Evolutionary conservation across 2,329 filamentous ascomycete species (phyloP), one percentile per base, ranked within the genome.

Genomic region (Fusarium abutilonis): DNA sequence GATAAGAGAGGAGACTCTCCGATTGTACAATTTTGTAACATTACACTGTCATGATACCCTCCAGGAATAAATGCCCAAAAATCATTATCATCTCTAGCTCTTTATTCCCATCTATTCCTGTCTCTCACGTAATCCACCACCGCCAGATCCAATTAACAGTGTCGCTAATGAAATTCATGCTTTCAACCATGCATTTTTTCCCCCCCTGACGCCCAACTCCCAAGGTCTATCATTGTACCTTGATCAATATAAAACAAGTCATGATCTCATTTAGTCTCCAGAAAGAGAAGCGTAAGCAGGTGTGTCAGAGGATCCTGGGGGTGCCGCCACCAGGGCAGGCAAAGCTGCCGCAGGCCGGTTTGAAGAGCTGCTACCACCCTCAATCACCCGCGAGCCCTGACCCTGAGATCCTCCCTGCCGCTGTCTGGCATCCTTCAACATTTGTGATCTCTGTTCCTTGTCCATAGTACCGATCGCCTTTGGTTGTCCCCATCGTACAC

Each of bases 381-480:
- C 70, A 59, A 75, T 66, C 34, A 75, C 64, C 8, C 57, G 41
- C 23, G 51, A 43, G 5, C 60, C 52, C 26, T 66, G 68, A 6
- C 56, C 58, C 36, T 60, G 60, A 19, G 63, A 31, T 14, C 39
- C 38, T 26, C 46, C 68, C 54, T 75, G 70, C 75, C 80, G 60
- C 76, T 78, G 52, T 75, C 80, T 40, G 74, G 82, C 94, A 70
- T 96, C 92, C 32, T 88, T 86, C 19, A 93, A 87, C 80, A 96
- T 92, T 71, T 90, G 86, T 66, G 89, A 83, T 39, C 94, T 85
- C 74, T 96, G 86, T 51, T 97, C 93, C 60, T 89, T 89, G 63
- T 96, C 91, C 87, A 98, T 90, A 21, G 87, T 96, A 53, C 97
- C 95, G 52, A 99, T 83, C 2, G 94, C 90, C 79, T 93, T 95